A percentile compares a stretch with the other conserved stretches of the same genome.
phyloP scores from a whole-genome alignment of 176 grass and related monocot species.

The Triticum turgidum region DNA sequence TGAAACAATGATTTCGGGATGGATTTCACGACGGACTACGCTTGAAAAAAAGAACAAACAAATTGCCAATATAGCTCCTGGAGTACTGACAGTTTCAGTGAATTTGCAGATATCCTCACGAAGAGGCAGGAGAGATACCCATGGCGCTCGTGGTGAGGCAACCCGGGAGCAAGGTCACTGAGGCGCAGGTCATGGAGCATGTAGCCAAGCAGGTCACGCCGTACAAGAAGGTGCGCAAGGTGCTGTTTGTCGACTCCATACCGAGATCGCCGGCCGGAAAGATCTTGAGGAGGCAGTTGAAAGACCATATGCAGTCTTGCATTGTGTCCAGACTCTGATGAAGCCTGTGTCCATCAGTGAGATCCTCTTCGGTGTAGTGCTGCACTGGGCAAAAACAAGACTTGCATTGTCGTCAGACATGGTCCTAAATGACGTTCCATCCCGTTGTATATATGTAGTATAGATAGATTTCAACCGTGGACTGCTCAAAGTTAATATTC shows the following conservation, averaged over 20 bases:
- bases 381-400: not conserved
- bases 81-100: not conserved
- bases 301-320: not conserved
- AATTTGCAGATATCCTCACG: constrained; percentile 52
- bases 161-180: constrained; percentile 56
- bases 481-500: no score
- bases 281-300: constrained; percentile 66
- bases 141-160: no score
- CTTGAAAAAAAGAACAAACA: not conserved
- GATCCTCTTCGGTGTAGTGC: not conserved
- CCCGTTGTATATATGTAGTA: no score
- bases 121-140: constrained; percentile 47
- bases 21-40: no score
- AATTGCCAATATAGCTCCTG: not conserved
- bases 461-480: no score
- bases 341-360: not conserved
- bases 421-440: no score
- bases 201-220: constrained; percentile 66
- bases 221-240: constrained; percentile 65
- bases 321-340: constrained; percentile 43
- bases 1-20: no score
- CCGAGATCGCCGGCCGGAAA: constrained; percentile 69
- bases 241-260: constrained; percentile 57
- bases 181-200: constrained; percentile 61
- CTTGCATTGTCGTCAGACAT: no score